phyloP scores from a whole-genome alignment of 179 eudicot genomes.

The Silene noctiflora region DNA sequence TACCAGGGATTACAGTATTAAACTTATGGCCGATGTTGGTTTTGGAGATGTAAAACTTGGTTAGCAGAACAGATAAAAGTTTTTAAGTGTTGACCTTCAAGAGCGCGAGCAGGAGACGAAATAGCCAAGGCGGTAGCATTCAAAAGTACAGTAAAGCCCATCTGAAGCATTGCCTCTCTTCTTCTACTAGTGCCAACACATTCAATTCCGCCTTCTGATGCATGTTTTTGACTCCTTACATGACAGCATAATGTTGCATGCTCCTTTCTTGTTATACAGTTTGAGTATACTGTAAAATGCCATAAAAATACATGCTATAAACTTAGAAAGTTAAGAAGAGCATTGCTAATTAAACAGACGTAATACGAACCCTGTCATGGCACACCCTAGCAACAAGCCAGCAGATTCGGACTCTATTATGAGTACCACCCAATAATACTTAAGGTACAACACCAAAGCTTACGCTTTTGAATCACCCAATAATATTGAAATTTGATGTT shows the following conservation, averaged over 20 bases:
- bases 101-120: conserved; percentile 23
- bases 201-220: not conserved
- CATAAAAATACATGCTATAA: not conserved
- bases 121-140: conserved; percentile 7
- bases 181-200: conserved; percentile 19
- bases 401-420: too few relatives aligned
- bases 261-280: conserved; percentile 19
- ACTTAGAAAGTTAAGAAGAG: too few relatives aligned
- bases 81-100: conserved; percentile 14
- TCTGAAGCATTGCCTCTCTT: conserved; percentile 37
- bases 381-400: too few relatives aligned
- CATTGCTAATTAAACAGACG: too few relatives aligned
- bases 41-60: not conserved
- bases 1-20: too few relatives aligned
- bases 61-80: not conserved
- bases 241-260: conserved; percentile 17
- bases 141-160: conserved; percentile 28
- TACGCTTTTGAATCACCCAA: too few relatives aligned
- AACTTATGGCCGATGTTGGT: not conserved
- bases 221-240: conserved; percentile 5
- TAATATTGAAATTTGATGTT: too few relatives aligned
- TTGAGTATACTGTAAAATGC: conserved; percentile 17
- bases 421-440: too few relatives aligned
- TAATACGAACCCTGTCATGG: too few relatives aligned
- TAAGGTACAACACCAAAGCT: too few relatives aligned